phyloP scores from a whole-genome alignment of 331 rosid genomes.

The Stylosanthes scabra region DNA sequence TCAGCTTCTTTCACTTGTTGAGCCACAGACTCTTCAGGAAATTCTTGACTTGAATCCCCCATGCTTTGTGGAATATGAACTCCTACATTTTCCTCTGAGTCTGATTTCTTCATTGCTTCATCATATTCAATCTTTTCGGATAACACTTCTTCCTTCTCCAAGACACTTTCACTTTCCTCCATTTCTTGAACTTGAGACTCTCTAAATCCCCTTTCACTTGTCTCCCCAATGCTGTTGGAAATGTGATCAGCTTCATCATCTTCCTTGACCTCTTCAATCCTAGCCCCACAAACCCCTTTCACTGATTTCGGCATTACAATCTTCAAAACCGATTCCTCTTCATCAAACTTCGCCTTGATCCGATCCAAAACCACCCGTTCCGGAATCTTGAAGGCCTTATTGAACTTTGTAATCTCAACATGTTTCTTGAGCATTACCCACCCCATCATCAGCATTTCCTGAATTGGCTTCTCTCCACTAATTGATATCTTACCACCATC shows the following conservation, averaged over 20 bases:
- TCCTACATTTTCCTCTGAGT: neutral
- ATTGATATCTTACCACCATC: slow-evolving; percentile 63
- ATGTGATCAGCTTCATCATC: slow-evolving; percentile 39
- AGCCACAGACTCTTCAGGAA: slow-evolving; percentile 6
- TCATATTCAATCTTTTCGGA: neutral
- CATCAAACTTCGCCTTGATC: slow-evolving; percentile 67
- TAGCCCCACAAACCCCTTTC: slow-evolving; percentile 55
- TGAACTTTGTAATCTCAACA: slow-evolving; percentile 57
- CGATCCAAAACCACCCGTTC: slow-evolving; percentile 63
- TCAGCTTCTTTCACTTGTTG: slow-evolving; percentile 8
- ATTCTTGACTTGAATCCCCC: slow-evolving; percentile 20
- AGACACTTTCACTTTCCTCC: slow-evolving; percentile 1
- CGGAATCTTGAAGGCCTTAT: slow-evolving; percentile 70
- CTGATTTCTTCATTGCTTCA: slow-evolving; percentile 18
- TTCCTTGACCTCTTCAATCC: slow-evolving; percentile 64
- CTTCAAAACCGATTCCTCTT: slow-evolving; percentile 55
- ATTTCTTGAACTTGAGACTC: slow-evolving; percentile 11
- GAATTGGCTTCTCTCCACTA: slow-evolving; percentile 60
- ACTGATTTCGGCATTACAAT: slow-evolving; percentile 66
- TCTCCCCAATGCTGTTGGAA: slow-evolving; percentile 30
- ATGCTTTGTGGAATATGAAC: slow-evolving; percentile 1
- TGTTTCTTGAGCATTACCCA: slow-evolving; percentile 59
- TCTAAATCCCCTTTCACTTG: slow-evolving; percentile 37
- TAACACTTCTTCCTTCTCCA: slow-evolving; percentile 27
- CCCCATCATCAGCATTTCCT: slow-evolving; percentile 63